Conservation (phyloP, 495 filamentous ascomycete species). For the Talaromyces trachyspermus region DNA sequence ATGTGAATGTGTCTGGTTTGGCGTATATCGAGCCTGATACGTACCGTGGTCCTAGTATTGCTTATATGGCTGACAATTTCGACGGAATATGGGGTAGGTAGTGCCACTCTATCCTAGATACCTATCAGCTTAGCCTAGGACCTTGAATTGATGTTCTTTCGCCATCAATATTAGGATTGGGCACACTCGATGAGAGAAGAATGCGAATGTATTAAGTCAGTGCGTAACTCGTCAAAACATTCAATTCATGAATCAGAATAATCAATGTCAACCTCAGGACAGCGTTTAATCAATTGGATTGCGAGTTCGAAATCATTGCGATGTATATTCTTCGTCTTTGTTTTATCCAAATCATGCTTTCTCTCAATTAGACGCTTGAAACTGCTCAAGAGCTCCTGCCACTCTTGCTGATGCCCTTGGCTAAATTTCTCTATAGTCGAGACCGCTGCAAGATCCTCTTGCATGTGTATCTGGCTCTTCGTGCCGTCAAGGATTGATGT, state of each 20-base stretch:
- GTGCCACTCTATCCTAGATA: too few relatives aligned
- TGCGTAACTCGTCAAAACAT: too few relatives aligned
- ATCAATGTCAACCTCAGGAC: too few relatives aligned
- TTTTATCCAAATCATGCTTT: not conserved
- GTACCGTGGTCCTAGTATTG: not conserved
- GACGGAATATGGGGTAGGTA: conserved; percentile 1
- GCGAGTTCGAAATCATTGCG: too few relatives aligned
- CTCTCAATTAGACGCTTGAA: conserved; percentile 36
- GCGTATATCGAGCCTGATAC: conserved; percentile 5
- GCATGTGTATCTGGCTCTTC: conserved; percentile 55
- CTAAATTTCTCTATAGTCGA: conserved; percentile 41
- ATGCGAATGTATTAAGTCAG: not conserved
- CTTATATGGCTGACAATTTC: conserved; percentile 7
- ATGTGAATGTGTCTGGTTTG: conserved; percentile 1
- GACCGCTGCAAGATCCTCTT: conserved; percentile 52
- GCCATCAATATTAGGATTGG: too few relatives aligned
- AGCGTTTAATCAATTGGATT: too few relatives aligned
- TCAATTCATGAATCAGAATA: too few relatives aligned
- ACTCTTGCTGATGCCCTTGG: conserved; percentile 31
- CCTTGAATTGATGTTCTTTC: too few relatives aligned
- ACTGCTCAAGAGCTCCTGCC: conserved; percentile 34
- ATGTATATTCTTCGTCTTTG: too few relatives aligned
- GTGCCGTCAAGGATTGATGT: conserved; percentile 66
- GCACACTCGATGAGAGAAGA: too few relatives aligned
- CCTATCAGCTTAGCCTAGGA: too few relatives aligned